Conservation (phyloP, 1,284 basidiomycete genomes). For the Tilletia walkeri region DNA sequence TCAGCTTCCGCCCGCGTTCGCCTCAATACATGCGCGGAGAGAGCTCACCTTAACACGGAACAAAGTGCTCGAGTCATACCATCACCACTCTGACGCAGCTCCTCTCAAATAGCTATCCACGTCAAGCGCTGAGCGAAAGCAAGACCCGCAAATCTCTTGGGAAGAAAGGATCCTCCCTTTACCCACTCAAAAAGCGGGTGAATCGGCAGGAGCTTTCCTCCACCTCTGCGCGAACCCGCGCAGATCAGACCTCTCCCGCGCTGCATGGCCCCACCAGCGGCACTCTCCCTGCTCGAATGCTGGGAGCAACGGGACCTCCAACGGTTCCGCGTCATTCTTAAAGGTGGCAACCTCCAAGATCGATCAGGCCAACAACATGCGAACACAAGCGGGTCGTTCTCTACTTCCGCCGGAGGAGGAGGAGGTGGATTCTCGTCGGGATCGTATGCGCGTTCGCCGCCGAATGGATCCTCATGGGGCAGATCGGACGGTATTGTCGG, state of each 20-base stretch:
- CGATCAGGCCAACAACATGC: neutral
- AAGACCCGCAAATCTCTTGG: too few relatives aligned
- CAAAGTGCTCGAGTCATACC: too few relatives aligned
- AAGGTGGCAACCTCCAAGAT: constrained; percentile 19
- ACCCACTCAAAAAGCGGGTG: too few relatives aligned
- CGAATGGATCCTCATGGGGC: constrained; percentile 8
- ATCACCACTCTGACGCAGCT: too few relatives aligned
- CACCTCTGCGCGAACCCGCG: too few relatives aligned
- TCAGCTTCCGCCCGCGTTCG: too few relatives aligned
- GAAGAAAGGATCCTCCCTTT: too few relatives aligned
- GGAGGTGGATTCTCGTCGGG: constrained; percentile 4
- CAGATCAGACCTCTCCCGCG: neutral
- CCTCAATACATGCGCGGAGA: too few relatives aligned
- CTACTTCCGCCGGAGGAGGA: neutral
- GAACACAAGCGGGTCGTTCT: neutral
- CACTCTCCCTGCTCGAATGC: constrained; percentile 47
- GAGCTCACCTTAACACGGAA: too few relatives aligned
- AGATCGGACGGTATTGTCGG: constrained; percentile 18
- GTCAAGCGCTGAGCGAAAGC: too few relatives aligned
- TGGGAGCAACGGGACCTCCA: constrained; percentile 50
- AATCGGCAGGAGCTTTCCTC: too few relatives aligned
- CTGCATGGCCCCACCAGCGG: constrained; percentile 9
- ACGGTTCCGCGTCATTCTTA: constrained; percentile 43
- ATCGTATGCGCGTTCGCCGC: constrained; percentile 22
- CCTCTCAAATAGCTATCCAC: too few relatives aligned